Evolutionary conservation across 2,329 filamentous ascomycete genomes (phyloP).

Genomic region (Rugonectria rugulosa): DNA sequence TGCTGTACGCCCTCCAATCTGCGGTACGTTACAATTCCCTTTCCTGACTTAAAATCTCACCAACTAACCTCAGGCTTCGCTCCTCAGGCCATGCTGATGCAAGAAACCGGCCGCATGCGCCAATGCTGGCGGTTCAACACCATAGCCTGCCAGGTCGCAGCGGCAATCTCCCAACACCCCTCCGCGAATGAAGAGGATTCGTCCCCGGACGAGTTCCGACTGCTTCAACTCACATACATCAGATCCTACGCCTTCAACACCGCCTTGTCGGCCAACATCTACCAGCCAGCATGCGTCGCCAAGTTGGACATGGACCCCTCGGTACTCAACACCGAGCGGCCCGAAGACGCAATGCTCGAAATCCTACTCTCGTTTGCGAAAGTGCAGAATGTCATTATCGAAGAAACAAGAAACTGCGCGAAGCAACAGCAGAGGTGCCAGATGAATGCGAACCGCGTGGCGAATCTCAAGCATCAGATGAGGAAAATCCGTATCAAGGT

Average conservation of each 20-base stretch:
- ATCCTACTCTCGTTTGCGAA: neutral
- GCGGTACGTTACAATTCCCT: neutral
- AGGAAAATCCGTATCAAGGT: constrained; percentile 2
- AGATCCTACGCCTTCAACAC: constrained; percentile 1
- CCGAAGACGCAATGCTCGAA: neutral
- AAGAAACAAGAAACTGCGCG: neutral
- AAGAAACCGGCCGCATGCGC: neutral
- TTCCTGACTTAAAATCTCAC: neutral
- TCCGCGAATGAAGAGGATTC: neutral
- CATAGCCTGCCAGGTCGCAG: neutral
- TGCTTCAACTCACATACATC: neutral
- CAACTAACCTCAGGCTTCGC: neutral
- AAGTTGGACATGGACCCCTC: neutral
- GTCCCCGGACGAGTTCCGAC: neutral
- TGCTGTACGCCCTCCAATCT: constrained; percentile 4
- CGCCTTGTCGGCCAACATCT: neutral
- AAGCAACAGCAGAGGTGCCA: neutral
- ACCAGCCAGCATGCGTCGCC: constrained; percentile 1
- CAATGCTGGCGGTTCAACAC: constrained; percentile 4
- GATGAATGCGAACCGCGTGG: neutral
- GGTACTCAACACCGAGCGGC: neutral
- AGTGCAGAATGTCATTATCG: neutral
- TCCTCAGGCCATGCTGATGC: constrained; percentile 1
- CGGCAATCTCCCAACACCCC: neutral
- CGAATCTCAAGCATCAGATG: neutral